Percentiles rank a stretch among this genome's conserved stretches.
phyloP scores from a whole-genome alignment of 345 rosid species.

The Euphorbia peplus region DNA sequence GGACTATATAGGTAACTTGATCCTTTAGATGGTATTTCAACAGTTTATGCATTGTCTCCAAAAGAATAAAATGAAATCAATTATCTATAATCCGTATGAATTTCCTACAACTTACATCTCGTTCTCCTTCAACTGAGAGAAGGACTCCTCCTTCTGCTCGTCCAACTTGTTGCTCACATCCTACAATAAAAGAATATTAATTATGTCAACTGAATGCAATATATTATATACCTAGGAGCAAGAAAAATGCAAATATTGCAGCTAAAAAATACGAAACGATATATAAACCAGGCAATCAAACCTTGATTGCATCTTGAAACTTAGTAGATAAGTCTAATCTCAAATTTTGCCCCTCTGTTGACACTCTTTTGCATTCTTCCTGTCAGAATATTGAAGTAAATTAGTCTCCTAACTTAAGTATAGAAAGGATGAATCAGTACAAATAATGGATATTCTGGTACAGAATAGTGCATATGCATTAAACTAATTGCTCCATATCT shows the following conservation, averaged over 20 bases:
- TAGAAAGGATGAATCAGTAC: neutral
- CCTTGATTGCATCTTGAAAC: slow-evolving; percentile 95
- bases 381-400: slow-evolving; percentile 29
- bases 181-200: slow-evolving; percentile 37
- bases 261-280: neutral
- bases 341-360: slow-evolving; percentile 80
- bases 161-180: slow-evolving; percentile 88
- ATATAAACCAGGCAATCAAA: slow-evolving; percentile 17
- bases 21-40: too few species aligned
- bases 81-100: neutral
- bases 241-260: slow-evolving; percentile 4
- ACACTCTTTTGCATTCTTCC: slow-evolving; percentile 94
- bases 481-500: neutral
- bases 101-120: slow-evolving; percentile 63
- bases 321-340: slow-evolving; percentile 83
- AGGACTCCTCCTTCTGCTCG: slow-evolving; percentile 80
- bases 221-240: neutral
- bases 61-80: neutral
- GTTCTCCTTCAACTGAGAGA: slow-evolving; percentile 83
- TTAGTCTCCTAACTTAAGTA: slow-evolving; percentile 11
- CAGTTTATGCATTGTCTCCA: neutral
- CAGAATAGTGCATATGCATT: neutral
- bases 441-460: neutral
- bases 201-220: neutral
- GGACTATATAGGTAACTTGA: too few species aligned